Conservation (phyloP, 352 stramenopile species). For the Blastocystis sp. region DNA sequence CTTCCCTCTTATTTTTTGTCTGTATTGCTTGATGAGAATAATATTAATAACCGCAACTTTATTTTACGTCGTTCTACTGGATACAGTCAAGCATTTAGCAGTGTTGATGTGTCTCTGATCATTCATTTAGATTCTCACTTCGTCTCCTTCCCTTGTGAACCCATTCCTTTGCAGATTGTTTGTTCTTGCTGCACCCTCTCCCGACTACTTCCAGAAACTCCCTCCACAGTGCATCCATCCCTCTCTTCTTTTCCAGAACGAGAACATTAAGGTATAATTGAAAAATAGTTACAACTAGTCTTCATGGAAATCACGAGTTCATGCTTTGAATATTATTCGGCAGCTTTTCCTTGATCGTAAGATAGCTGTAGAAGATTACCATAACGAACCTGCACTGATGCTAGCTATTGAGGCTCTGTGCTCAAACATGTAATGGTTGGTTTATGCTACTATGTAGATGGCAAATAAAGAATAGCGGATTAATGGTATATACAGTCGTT, state of each 20-base stretch:
- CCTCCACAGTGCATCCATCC: slow-evolving; percentile 15
- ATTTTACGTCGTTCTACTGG: slow-evolving; percentile 50
- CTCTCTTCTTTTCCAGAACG: not conserved
- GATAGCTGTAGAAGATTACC: slow-evolving; percentile 21
- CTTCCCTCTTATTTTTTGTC: not conserved
- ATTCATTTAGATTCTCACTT: not conserved
- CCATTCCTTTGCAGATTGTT: not conserved
- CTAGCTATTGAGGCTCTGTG: not conserved
- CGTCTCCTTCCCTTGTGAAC: not conserved
- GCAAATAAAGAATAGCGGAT: slow-evolving; percentile 37
- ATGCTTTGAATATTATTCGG: slow-evolving; percentile 50
- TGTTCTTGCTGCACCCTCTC: not conserved
- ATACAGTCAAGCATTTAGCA: slow-evolving; percentile 14
- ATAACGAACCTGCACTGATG: slow-evolving; percentile 24
- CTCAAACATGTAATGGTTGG: not conserved
- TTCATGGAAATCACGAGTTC: slow-evolving; percentile 23
- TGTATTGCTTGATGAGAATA: not conserved
- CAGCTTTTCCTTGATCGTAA: slow-evolving; percentile 28
- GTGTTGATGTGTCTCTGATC: not conserved
- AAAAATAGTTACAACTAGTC: not conserved
- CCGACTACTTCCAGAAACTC: slow-evolving; percentile 39
- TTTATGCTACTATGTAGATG: not conserved
- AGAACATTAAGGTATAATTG: not conserved
- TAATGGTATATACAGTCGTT: slow-evolving; percentile 48
- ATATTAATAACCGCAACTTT: slow-evolving; percentile 52